These are phyloP conservation scores for Naegleria fowleri DNA, from an alignment of 208 protist genomes.

Conservation along the genomic window DNA sequence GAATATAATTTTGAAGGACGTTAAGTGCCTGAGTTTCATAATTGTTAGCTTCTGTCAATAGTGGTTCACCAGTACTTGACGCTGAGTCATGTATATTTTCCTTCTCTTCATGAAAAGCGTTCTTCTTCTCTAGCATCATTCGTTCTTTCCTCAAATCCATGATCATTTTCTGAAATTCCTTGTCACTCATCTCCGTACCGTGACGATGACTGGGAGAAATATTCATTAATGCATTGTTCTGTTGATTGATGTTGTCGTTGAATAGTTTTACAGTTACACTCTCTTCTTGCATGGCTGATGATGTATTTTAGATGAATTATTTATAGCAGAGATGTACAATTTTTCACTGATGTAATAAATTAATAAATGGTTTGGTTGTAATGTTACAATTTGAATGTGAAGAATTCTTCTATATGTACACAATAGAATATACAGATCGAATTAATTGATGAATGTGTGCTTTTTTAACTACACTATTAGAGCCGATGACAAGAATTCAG, in stretches of 20 bases:
- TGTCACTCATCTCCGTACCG: neutral
- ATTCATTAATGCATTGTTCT: neutral
- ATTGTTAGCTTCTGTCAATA: neutral
- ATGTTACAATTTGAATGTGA: too few relatives aligned
- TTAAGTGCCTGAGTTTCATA: neutral
- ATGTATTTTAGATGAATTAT: too few relatives aligned
- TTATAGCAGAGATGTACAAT: too few relatives aligned
- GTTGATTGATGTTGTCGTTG: neutral
- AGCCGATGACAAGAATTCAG: too few relatives aligned
- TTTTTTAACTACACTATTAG: too few relatives aligned
- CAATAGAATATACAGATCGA: too few relatives aligned
- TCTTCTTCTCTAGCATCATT: neutral
- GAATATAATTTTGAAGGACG: neutral
- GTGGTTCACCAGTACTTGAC: neutral
- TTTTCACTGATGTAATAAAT: too few relatives aligned
- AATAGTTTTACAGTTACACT: neutral
- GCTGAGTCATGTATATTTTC: neutral
- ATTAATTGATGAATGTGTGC: too few relatives aligned
- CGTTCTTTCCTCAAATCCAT: neutral
- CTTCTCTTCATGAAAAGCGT: neutral
- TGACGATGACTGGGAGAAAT: neutral
- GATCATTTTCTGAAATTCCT: neutral
- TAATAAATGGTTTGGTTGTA: too few relatives aligned
- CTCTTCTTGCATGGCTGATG: neutral
- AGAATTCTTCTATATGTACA: too few relatives aligned